Conservation (phyloP, 495 filamentous ascomycete species). For the Xylaria palmicola region DNA sequence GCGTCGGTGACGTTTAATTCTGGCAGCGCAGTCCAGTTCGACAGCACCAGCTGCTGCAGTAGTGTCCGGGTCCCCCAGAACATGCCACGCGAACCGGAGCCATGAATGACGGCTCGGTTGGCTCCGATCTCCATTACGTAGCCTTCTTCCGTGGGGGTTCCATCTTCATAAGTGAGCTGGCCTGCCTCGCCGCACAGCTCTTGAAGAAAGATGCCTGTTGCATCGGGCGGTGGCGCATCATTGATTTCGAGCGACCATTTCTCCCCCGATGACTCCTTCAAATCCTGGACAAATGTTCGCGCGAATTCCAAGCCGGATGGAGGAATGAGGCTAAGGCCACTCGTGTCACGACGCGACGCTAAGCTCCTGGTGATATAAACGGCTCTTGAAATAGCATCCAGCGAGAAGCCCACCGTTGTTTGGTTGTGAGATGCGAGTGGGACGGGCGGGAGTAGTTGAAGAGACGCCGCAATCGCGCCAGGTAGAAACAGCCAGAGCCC, state of each 20-base stretch:
- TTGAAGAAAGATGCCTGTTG: conserved; percentile 12
- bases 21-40: conserved; percentile 29
- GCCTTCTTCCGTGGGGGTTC: conserved; percentile 46
- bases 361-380: conserved; percentile 17
- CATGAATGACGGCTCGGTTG: conserved; percentile 21
- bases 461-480: conserved; percentile 7
- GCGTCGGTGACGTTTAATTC: conserved; percentile 39
- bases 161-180: conserved; percentile 48
- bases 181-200: conserved; percentile 3
- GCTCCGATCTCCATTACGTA: conserved; percentile 43
- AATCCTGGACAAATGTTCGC: conserved; percentile 44
- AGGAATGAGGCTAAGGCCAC: conserved; percentile 55
- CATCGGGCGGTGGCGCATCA: not conserved
- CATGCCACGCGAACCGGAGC: conserved; percentile 51
- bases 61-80: conserved; percentile 58
- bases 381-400: not conserved
- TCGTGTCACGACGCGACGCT: conserved; percentile 27
- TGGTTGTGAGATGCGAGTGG: not conserved
- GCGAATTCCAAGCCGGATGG: conserved; percentile 51
- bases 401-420: not conserved
- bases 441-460: conserved; percentile 9
- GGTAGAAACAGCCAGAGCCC: not conserved
- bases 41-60: conserved; percentile 46
- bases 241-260: conserved; percentile 10
- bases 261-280: conserved; percentile 25